These are phyloP conservation scores for Catharanthus roseus DNA, from an alignment of 257 asterid species.

Conservation along the genomic window DNA sequence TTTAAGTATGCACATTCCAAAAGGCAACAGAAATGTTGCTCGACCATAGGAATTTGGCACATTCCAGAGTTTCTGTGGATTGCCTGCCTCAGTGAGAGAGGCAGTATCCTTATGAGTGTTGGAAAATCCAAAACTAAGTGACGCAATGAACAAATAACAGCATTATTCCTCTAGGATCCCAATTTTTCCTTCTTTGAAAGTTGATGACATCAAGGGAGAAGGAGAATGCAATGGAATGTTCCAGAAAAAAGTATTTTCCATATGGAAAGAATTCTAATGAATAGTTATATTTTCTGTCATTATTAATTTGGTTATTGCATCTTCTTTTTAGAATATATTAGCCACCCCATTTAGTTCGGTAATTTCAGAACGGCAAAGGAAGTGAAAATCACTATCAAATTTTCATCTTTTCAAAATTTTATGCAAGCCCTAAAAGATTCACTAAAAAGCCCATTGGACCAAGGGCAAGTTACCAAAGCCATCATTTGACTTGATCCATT, in stretches of 20 bases:
- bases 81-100: background rate
- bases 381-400: background rate
- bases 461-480: background rate
- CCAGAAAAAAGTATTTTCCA: background rate
- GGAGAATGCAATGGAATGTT: background rate
- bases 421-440: background rate
- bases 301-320: background rate
- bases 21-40: slow-evolving; percentile 1
- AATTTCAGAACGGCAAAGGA: background rate
- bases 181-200: background rate
- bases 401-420: background rate
- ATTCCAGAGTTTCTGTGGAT: background rate
- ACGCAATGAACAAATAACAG: background rate
- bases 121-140: background rate
- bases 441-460: background rate
- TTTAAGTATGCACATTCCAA: background rate
- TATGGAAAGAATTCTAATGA: background rate
- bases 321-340: background rate
- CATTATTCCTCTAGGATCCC: background rate
- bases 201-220: background rate
- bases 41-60: background rate
- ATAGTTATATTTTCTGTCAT: background rate
- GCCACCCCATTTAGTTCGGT: background rate
- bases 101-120: background rate
- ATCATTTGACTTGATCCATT: background rate